Base-by-base conservation (phyloP, 495 filamentous ascomycete species). In the Aspergillus biplanus region DNA sequence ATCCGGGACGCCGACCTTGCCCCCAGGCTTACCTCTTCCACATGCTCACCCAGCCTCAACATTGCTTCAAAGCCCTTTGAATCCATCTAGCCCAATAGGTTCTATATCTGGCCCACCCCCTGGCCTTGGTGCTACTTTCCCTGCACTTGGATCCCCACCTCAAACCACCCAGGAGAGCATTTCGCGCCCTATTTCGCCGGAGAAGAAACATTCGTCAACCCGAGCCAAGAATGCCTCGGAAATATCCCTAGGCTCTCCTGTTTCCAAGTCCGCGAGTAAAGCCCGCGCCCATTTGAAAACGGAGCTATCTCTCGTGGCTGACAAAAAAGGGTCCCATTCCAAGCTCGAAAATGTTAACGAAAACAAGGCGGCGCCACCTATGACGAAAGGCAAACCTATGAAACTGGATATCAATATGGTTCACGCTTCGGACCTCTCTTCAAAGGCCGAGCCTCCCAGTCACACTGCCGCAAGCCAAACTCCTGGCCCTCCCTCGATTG, bases 11-110 rank as follows among this genome's bases (percentile, higher is more conserved):
- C 87, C 88, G 4, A 82, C 80, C 2, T 75, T 89, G 9, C 89
- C 89, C 37, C 89, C 90, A 31, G 90, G 89, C 0, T 84, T 92
- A 48, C 83, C 83, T 13, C 70, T 87, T 12, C 81, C 83, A 5
- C 83, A 83, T 56, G 72, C 77, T 4, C 86, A 89, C 61, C 78
- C 85, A 32, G 73, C 79, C 0, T 77, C 80, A 12, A 52, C 69
- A 13, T 61, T 73, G 7, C 74, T 77, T 35, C 77, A 83, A 37
- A 76, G 76, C 18, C 66, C 70, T 0, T 59, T 74, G 33, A 70
- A 63, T 33, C 65, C 71, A 13, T 73, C 78, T 0, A 77, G 75
- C 33, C 74, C 74, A 6, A 67, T 71, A 7, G 75, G 73, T 0
- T 73, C 78, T 8, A 63, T 72, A 3, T 69, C 75, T 2, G 69